Conservation (phyloP, 2,329 filamentous ascomycete species). For the Nothopassalora personata region DNA sequence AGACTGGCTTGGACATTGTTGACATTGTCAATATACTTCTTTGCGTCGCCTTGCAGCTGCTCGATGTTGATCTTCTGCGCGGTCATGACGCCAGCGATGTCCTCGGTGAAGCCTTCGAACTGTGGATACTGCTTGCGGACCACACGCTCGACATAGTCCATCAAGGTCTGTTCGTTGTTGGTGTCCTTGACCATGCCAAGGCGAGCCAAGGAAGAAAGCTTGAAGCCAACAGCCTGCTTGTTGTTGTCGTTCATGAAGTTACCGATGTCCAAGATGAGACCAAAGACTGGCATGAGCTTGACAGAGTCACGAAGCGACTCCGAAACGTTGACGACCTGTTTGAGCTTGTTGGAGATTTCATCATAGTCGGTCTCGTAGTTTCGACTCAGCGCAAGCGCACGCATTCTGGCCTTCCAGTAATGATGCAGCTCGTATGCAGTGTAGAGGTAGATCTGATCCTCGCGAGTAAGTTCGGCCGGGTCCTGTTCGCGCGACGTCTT, state of each 20-base stretch:
- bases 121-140: conserved; percentile 94
- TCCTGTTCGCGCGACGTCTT: conserved; percentile 77
- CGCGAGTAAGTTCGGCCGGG: conserved; percentile 78
- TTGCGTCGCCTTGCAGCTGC: conserved; percentile 79
- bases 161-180: conserved; percentile 95
- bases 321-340: conserved; percentile 78
- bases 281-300: conserved; percentile 90
- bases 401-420: conserved; percentile 98
- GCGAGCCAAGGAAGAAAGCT: conserved; percentile 86
- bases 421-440: conserved; percentile 93
- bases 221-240: conserved; percentile 97
- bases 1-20: conserved; percentile 88
- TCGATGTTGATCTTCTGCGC: conserved; percentile 93
- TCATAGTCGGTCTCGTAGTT: conserved; percentile 87
- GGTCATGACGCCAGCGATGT: conserved; percentile 72
- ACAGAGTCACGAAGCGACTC: conserved; percentile 88
- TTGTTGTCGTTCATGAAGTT: conserved; percentile 99
- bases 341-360: conserved; percentile 78
- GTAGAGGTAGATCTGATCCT: conserved; percentile 91
- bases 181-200: conserved; percentile 98
- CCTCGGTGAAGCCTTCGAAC: conserved; percentile 82
- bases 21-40: conserved; percentile 89
- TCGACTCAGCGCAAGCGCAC: conserved; percentile 77
- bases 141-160: conserved; percentile 92
- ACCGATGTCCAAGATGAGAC: conserved; percentile 92